Evolutionary conservation across 345 rosid genomes (phyloP), one percentile per base, ranked within the genome.

Genomic region (Brassica napus): DNA sequence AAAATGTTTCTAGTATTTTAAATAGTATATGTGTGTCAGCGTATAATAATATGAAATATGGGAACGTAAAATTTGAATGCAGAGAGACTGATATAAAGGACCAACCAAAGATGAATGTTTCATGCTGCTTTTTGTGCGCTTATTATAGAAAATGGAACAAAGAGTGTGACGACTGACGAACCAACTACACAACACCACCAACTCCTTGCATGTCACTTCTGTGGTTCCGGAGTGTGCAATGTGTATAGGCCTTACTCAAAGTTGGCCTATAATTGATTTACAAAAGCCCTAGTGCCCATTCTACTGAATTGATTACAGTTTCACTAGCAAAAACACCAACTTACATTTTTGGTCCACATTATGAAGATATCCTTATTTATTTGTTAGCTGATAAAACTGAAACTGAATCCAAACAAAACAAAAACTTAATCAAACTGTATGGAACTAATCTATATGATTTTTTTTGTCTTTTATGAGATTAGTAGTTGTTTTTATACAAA

Each of bases 121-220:
- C 81, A 78, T 60, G 81, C 72, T 9, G 35, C 68, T 71, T 71
- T 30, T 77, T 77, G 34, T 63, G 31, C 31, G 21, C 58, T 49
- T 35, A 3, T 37, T 2, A 6, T 3, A 4, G 5, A 4, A 8
- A 1, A 71, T 30, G 44, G 11, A 6, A 10, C 12, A 70, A 69
- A 62, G 62, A 75, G 57, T 30, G 68, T 30, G 68, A 63, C 44
- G 4, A 65, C 69, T 64, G 81, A 55, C 72, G 35, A 64, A 26
- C 55, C 30, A 76, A 69, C 62, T 21, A 59, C 65, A 28, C 59
- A 54, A 5, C 57, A 52, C 68, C 68, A 68, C 74, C 74, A 31
- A 52, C 16, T 65, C 18, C 65, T 28, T 60, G 47, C 73, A 68
- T 28, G 52, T 76, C 68, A 42, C 47, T 76, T 59, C 65, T 59